Evolutionary conservation across 306 rosid species (phyloP), one percentile per base, ranked within the genome.

Genomic region (Medicago lupulina): DNA sequence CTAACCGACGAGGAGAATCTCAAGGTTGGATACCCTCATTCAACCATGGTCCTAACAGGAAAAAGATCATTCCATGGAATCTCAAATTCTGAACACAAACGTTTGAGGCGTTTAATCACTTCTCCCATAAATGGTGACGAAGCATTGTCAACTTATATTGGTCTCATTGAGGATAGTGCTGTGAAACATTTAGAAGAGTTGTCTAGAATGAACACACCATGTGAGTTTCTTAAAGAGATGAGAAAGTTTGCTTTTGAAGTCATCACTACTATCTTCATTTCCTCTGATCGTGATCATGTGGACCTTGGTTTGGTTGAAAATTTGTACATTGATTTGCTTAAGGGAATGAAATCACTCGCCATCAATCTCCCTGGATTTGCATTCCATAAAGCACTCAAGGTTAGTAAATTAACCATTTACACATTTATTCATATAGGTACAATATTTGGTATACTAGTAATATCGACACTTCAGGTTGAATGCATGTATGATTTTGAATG

Each of bases 361-460:
- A 82, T 92, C 17, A 86, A 92, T 64, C 67, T 88, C 19, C 93
- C 97, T 0, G 96, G 97, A 43, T 92, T 89, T 76, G 83, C 93
- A 39, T 91, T 85, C 75, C 66, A 85, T 16, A 86, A 81, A 58
- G 90, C 96, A 17, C 91, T 86, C 64, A 88, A 92, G 93, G 95
- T 92, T 60, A 78, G 15, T 51, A 0, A 21, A 21, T 1, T 21
- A 21, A 21, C 23, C 23, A 21, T 21, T 21, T 21, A 21, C 23
- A 21, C 23, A 21, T 21, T n/a, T n/a, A n/a, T n/a, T n/a, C n/a
- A n/a, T n/a, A n/a, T n/a, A n/a, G n/a, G n/a, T n/a, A n/a, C n/a
- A n/a, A n/a, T n/a, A n/a, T n/a, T n/a, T n/a, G n/a, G n/a, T n/a
- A n/a, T n/a, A n/a, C n/a, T n/a, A n/a, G n/a, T n/a, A n/a, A n/a